Evolutionary conservation across 495 filamentous ascomycete genomes (phyloP).

Genomic region (Penicillium parvum): DNA sequence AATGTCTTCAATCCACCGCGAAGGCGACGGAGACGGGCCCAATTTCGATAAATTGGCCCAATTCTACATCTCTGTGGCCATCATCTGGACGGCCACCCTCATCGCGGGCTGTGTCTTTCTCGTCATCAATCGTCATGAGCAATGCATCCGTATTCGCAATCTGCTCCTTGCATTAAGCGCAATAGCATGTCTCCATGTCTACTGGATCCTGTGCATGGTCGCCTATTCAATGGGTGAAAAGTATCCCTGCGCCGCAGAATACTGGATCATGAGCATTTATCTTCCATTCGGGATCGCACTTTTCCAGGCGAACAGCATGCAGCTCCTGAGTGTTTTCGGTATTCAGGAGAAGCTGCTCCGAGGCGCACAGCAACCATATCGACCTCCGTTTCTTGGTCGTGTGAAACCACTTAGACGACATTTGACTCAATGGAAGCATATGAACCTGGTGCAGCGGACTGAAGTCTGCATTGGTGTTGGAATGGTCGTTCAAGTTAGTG

Average conservation of each 20-base stretch:
- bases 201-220: conserved; percentile 52
- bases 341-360: conserved; percentile 14
- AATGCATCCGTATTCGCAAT: conserved; percentile 54
- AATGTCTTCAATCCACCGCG: conserved; percentile 1
- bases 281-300: not conserved
- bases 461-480: conserved; percentile 47
- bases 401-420: not conserved
- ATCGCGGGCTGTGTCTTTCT: conserved; percentile 45
- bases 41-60: conserved; percentile 38
- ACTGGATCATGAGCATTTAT: conserved; percentile 45
- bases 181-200: conserved; percentile 54
- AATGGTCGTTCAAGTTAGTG: conserved; percentile 47
- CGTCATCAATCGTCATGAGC: conserved; percentile 43
- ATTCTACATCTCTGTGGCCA: conserved; percentile 40
- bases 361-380: conserved; percentile 6
- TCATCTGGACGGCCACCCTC: conserved; percentile 49
- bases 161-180: conserved; percentile 50
- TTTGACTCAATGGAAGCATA: conserved; percentile 20
- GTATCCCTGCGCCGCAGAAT: conserved; percentile 53
- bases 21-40: not conserved
- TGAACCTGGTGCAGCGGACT: conserved; percentile 44
- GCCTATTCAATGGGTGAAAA: conserved; percentile 53
- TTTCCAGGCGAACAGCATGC: conserved; percentile 46
- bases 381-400: not conserved
- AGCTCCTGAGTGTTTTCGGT: conserved; percentile 51